Conservation (phyloP, 768 basidiomycete species). For the Pleurotus ostreatus region DNA sequence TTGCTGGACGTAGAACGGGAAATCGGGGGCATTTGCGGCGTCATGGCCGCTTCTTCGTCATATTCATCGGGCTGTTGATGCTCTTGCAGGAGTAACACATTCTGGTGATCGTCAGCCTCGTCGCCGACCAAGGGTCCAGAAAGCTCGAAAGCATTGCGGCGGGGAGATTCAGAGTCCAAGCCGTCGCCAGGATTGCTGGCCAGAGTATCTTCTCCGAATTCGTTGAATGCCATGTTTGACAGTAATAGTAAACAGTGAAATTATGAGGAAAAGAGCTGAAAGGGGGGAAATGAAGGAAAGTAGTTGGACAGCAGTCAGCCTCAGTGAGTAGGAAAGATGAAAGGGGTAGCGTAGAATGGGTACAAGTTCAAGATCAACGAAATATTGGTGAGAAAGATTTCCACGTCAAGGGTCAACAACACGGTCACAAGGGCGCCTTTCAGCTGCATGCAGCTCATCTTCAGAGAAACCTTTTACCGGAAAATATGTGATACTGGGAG, state of each 20-base stretch:
- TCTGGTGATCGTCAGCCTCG: neutral
- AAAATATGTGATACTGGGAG: no score
- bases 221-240: conserved; percentile 6
- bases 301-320: conserved; percentile 4
- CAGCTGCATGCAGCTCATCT: neutral
- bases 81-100: neutral
- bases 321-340: no score
- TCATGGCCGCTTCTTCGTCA: neutral
- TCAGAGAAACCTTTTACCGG: no score
- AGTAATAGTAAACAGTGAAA: neutral
- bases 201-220: neutral
- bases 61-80: neutral
- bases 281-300: neutral
- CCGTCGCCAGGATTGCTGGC: neutral
- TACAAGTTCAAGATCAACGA: neutral
- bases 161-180: neutral
- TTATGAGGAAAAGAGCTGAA: neutral
- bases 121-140: neutral
- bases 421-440: conserved; percentile 1
- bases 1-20: conserved; percentile 13
- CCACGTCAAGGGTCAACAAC: conserved; percentile 8
- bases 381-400: conserved; percentile 6
- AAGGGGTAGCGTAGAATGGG: neutral
- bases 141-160: conserved; percentile 2
- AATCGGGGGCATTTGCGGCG: neutral